Evolutionary conservation across 306 rosid genomes (phyloP).

Genomic region (Gastrolobium villosum): DNA sequence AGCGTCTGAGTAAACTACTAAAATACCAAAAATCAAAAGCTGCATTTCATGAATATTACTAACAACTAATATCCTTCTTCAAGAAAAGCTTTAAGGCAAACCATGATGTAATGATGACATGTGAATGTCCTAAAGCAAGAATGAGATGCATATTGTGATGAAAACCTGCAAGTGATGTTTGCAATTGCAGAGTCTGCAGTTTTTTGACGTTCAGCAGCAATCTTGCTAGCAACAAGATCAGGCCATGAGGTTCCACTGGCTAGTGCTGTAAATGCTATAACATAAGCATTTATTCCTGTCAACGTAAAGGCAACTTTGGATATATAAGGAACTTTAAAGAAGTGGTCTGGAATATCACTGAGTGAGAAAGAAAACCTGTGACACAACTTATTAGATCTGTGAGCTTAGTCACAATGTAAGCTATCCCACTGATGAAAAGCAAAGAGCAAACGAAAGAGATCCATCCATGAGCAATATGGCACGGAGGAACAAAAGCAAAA

Average conservation of each 20-base stretch:
- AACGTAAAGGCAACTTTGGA: conserved; percentile 25
- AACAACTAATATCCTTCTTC: conserved; percentile 30
- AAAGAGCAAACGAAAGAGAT: conserved; percentile 84
- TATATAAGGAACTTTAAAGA: conserved; percentile 27
- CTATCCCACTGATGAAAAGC: conserved; percentile 88
- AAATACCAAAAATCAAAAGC: background rate
- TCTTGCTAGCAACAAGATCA: conserved; percentile 97
- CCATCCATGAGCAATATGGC: conserved; percentile 94
- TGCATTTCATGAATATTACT: conserved; percentile 23
- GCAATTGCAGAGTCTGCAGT: conserved; percentile 99
- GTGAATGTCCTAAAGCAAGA: conserved; percentile 35
- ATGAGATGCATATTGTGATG: conserved; percentile 41
- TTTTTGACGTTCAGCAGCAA: conserved; percentile 94
- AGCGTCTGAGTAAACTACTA: conserved; percentile 10
- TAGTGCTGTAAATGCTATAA: conserved; percentile 93
- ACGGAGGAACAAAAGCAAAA: conserved; percentile 93
- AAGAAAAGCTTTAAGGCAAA: conserved; percentile 32
- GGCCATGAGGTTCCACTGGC: conserved; percentile 99
- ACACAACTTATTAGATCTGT: conserved; percentile 97
- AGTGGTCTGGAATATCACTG: conserved; percentile 39
- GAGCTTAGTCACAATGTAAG: conserved; percentile 80
- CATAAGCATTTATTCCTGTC: conserved; percentile 94
- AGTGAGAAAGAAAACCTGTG: conserved; percentile 72
- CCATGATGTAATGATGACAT: conserved; percentile 31
- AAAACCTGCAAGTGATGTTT: conserved; percentile 97